Evolutionary conservation across 805 yeast species (phyloP).

Genomic region (Starmerella vitae): DNA sequence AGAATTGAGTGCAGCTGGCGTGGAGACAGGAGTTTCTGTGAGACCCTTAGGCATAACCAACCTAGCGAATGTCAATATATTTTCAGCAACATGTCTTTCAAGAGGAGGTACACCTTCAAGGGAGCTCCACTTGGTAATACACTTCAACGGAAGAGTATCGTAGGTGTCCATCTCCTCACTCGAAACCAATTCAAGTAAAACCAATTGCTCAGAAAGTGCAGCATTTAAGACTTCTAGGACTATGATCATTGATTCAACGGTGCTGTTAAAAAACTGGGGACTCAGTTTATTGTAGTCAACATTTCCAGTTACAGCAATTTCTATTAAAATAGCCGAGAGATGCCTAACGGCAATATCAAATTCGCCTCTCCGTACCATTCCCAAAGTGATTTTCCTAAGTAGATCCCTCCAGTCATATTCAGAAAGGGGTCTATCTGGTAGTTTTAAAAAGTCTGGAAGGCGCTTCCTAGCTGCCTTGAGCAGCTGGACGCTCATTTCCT

Average conservation of each 20-base stretch:
- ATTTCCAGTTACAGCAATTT: neutral
- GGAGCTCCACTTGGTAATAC: slow-evolving; percentile 3
- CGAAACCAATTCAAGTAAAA: neutral
- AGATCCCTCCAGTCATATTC: neutral
- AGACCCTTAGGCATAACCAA: slow-evolving; percentile 3
- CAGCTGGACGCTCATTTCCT: slow-evolving; percentile 7
- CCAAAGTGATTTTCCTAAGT: neutral
- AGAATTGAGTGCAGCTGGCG: neutral
- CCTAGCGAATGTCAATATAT: slow-evolving; percentile 1
- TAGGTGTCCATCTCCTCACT: neutral
- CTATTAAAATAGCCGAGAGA: slow-evolving; percentile 3
- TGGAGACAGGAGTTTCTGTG: neutral
- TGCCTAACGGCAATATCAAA: slow-evolving; percentile 7
- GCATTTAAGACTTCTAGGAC: slow-evolving; percentile 9
- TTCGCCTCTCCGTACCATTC: slow-evolving; percentile 13
- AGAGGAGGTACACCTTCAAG: slow-evolving; percentile 5
- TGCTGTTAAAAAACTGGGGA: neutral
- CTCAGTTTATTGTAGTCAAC: neutral
- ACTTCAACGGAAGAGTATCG: neutral
- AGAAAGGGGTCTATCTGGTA: neutral
- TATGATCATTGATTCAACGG: slow-evolving; percentile 6
- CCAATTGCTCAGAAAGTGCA: slow-evolving; percentile 4
- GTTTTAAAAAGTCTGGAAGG: slow-evolving; percentile 4
- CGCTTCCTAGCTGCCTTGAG: slow-evolving; percentile 2
- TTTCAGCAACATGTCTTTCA: slow-evolving; percentile 2